Evolutionary conservation across 2,329 filamentous ascomycete species (phyloP), one percentile per base, ranked within the genome.

Genomic region (Trichoderma sp.): DNA sequence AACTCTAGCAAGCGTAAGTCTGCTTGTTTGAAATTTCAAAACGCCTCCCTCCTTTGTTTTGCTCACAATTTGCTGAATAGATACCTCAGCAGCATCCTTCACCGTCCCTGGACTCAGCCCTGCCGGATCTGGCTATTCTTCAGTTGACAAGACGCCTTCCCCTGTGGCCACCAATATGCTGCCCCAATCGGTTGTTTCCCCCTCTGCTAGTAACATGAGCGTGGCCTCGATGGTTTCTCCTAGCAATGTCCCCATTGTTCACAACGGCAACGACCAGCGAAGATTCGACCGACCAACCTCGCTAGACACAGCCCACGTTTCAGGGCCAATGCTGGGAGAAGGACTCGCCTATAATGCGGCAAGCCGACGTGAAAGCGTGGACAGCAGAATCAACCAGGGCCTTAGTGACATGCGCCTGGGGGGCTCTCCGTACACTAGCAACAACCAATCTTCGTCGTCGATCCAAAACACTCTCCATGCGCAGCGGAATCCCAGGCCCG

Each of bases 391-490:
- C 77, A 92, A 92, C 75, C 87, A 89, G 72, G 86, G 86, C 55
- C 89, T 94, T 77, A 86, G 84, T 68, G 89, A 92, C 56, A 85
- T 94, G 79, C 85, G 88, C 72, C 83, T 94, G 59, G 88, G 88
- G 63, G 86, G 85, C 56, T 84, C 84, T 2, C 91, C 91, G 1
- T 94, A 94, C 75, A 87, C 90, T 28, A 93, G 89, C 77, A 89
- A 91, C 74, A 94, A 94, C 78, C 88, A 90, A 67, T 94, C 91
- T 1, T 91, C 91, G 3, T 88, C 88, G 1, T 94, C 91, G 1
- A 87, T 94, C 26, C 91, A 92, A 67, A 90, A 87, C 69, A 90
- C 86, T 16, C 81, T 93, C 30, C 89, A 90, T 71, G 87, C 89
- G 70, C 90, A 92, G 75, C 83, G 88, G 28, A 89, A 88, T 70